Base-by-base conservation (phyloP, 2,329 filamentous ascomycete species). In the Diaporthe nobilis region DNA sequence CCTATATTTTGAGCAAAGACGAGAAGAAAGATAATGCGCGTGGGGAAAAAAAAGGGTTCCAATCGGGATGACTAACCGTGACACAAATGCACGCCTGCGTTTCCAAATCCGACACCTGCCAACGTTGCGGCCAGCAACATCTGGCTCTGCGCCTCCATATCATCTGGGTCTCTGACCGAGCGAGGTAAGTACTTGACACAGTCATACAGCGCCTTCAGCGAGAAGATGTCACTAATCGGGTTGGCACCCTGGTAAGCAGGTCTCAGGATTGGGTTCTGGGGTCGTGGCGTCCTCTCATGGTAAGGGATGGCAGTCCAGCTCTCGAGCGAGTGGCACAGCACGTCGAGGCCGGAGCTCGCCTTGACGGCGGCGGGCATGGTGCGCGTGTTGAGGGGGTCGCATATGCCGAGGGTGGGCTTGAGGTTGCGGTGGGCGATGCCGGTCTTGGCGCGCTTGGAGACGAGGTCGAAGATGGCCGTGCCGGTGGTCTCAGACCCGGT, bases 271-370 rank as follows among this genome's bases (percentile, higher is more conserved):
- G 97, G 97, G 83, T 99, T 98, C 5, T 91, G 86, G 0, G 97
- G 97, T 3, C 96, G 89, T 0, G 97, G 97, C 0, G 89, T 91
- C 70, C 97, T 92, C 87, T 98, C 94, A 80, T 94, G 90, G 87
- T 95, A 99, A 0, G 97, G 97, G 78, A 99, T 98, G 3, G 97
- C 97, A 0, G 97, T 99, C 95, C 96, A 99, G 6, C 94, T 97
- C 85, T 99, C 97, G 53, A 99, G 92, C 17, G 94, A 93, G 86
- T 99, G 97, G 84, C 96, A 99, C 51, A 99, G 90, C 3, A 99
- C 97, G 81, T 99, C 97, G 1, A 99, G 90, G 1, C 97, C 97
- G 0, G 96, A 98, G 34, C 93, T 92, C 4, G 97, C 95, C 85
- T 97, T 96, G 31, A 99, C 97, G 51, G 96, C 95, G 1, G 95